phyloP scores from a whole-genome alignment of 164 flowering plant genomes.

The Paratinospora sagittata region DNA sequence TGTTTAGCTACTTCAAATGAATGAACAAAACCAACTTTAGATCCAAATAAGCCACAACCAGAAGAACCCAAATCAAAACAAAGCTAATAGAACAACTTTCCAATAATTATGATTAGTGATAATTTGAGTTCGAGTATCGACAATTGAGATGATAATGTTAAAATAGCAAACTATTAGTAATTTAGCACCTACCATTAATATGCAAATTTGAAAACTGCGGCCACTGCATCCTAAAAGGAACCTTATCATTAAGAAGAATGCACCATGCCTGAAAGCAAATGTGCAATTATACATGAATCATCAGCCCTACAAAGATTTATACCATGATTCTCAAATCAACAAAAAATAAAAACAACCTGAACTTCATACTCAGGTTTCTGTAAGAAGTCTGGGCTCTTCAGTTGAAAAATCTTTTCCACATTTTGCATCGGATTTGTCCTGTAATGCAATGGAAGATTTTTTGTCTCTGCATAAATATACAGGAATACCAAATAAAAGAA shows the following conservation, averaged over 20 bases:
- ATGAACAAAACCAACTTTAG: not conserved
- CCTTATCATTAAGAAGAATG: constrained; percentile 95
- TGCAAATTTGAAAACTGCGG: constrained; percentile 88
- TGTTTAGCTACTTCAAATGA: not conserved
- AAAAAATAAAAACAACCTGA: constrained; percentile 51
- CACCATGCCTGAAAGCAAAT: constrained; percentile 76
- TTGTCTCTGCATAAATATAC: not conserved
- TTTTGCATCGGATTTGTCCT: constrained; percentile 70
- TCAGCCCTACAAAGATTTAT: not conserved
- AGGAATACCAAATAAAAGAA: not conserved
- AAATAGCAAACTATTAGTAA: not conserved
- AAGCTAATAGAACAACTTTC: not conserved
- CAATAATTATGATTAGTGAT: not conserved
- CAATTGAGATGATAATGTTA: not conserved
- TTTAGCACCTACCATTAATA: constrained; percentile 69
- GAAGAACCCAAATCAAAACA: not conserved
- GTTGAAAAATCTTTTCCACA: constrained; percentile 74
- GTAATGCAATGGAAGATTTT: constrained; percentile 15
- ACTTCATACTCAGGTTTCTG: constrained; percentile 69
- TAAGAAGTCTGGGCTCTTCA: constrained; percentile 62
- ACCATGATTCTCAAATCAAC: not conserved
- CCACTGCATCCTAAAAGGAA: constrained; percentile 96
- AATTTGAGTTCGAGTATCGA: not conserved
- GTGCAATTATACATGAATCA: not conserved
- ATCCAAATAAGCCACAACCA: not conserved